phyloP scores from a whole-genome alignment of 805 yeast species.

The Diddensiella caesifluorescens region DNA sequence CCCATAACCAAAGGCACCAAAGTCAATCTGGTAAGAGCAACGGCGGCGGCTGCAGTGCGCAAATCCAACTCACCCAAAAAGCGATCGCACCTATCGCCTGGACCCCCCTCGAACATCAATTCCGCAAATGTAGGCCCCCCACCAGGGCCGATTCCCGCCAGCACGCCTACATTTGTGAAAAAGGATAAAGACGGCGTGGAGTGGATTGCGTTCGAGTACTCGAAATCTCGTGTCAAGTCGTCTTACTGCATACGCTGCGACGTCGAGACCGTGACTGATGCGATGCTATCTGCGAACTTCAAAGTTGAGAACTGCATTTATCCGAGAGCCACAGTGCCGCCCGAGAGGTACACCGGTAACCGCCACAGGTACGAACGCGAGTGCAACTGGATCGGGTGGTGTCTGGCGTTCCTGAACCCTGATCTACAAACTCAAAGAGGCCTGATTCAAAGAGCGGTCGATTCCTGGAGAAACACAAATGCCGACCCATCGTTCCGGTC shows the following conservation, averaged over 20 bases:
- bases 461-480: conserved; percentile 46
- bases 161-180: conserved; percentile 24
- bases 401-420: conserved; percentile 40
- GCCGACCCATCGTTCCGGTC: conserved; percentile 37
- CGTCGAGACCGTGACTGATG: conserved; percentile 26
- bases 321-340: conserved; percentile 43
- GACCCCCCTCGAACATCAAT: no score
- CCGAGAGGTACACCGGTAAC: conserved; percentile 41
- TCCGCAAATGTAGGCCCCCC: no score
- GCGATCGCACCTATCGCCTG: no score
- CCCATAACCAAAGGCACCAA: no score
- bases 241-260: conserved; percentile 34
- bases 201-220: conserved; percentile 34
- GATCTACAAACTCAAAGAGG: conserved; percentile 42
- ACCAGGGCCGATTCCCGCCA: conserved; percentile 31
- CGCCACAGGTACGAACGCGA: conserved; percentile 42
- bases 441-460: conserved; percentile 47
- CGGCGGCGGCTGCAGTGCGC: no score
- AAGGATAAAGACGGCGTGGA: conserved; percentile 26
- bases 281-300: conserved; percentile 32
- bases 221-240: conserved; percentile 28
- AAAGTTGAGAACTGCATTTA: conserved; percentile 41
- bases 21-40: no score
- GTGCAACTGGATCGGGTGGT: conserved; percentile 48
- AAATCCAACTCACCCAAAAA: no score